Conservation (phyloP, 768 basidiomycete species). For the Suillus discolor region DNA sequence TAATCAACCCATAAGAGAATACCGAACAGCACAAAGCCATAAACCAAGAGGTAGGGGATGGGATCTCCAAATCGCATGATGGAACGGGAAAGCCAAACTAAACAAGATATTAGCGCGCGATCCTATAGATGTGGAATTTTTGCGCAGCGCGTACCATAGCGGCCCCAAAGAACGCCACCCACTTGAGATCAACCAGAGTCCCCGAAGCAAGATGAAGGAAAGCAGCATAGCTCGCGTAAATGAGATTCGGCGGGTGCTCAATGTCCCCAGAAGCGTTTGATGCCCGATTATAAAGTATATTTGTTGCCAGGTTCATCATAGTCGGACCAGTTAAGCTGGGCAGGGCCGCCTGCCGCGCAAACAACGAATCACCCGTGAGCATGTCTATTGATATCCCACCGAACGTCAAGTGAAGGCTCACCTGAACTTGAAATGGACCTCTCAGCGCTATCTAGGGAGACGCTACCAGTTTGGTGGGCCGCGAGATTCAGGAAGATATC, state of each 20-base stretch:
- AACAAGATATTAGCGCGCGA: background rate
- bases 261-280: constrained; percentile 51
- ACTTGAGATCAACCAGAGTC: constrained; percentile 65
- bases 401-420: constrained; percentile 49
- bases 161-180: constrained; percentile 75
- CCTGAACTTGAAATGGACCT: constrained; percentile 20
- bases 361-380: constrained; percentile 48
- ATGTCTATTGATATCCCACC: constrained; percentile 71
- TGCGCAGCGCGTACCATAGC: constrained; percentile 55
- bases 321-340: constrained; percentile 60
- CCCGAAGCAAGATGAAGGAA: constrained; percentile 61
- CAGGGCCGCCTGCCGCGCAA: constrained; percentile 73
- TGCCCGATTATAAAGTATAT: constrained; percentile 65
- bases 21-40: constrained; percentile 56
- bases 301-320: constrained; percentile 69
- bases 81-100: constrained; percentile 76
- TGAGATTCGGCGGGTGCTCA: constrained; percentile 45
- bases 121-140: background rate
- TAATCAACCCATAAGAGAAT: constrained; percentile 75
- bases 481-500: constrained; percentile 80
- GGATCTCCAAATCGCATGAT: constrained; percentile 73
- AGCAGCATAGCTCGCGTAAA: constrained; percentile 55
- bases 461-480: constrained; percentile 35
- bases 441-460: constrained; percentile 29
- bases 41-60: constrained; percentile 69